A percentile compares a stretch with the other conserved stretches of the same genome.
Conservation (phyloP, 1,139 yeast genomes). For the Sugiyamaella sp. region DNA sequence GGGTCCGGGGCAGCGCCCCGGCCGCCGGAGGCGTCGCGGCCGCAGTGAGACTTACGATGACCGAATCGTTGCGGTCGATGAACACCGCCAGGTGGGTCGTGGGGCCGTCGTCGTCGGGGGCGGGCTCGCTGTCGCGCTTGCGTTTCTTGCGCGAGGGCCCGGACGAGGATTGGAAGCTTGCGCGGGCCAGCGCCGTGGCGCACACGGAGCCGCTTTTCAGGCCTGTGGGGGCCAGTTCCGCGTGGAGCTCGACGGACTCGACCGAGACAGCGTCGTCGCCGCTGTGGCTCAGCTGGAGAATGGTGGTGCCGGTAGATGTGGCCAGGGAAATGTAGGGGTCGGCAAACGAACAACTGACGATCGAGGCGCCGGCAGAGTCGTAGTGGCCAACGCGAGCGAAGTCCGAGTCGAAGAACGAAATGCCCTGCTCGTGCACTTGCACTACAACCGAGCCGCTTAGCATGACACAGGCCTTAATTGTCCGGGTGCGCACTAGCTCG, state of each 20-base stretch:
- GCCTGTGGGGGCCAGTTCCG: background rate
- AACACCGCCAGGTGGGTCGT: constrained; percentile 5
- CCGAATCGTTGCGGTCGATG: constrained; percentile 19
- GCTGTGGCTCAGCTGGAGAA: constrained; percentile 15
- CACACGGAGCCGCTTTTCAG: background rate
- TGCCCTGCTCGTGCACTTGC: constrained; percentile 71
- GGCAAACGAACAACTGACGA: constrained; percentile 55
- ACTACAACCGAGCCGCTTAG: constrained; percentile 63
- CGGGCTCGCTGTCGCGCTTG: constrained; percentile 21
- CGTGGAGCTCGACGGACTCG: background rate
- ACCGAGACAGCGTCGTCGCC: background rate
- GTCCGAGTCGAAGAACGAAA: constrained; percentile 64
- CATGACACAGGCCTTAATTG: constrained; percentile 68
- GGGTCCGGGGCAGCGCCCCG: no score
- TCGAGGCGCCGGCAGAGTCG: constrained; percentile 46
- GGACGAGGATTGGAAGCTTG: background rate
- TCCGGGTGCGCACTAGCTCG: constrained; percentile 67
- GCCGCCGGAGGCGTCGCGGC: no score
- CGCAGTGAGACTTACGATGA: constrained; percentile 22
- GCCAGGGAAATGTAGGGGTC: constrained; percentile 34
- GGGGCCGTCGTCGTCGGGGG: background rate
- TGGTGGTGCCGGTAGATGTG: constrained; percentile 30
- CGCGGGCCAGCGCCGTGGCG: constrained; percentile 1
- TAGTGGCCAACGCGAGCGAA: constrained; percentile 48
- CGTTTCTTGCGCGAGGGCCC: constrained; percentile 21